Evolutionary conservation across 768 basidiomycete species (phyloP).

Genomic region (Collybiopsis luxurians): DNA sequence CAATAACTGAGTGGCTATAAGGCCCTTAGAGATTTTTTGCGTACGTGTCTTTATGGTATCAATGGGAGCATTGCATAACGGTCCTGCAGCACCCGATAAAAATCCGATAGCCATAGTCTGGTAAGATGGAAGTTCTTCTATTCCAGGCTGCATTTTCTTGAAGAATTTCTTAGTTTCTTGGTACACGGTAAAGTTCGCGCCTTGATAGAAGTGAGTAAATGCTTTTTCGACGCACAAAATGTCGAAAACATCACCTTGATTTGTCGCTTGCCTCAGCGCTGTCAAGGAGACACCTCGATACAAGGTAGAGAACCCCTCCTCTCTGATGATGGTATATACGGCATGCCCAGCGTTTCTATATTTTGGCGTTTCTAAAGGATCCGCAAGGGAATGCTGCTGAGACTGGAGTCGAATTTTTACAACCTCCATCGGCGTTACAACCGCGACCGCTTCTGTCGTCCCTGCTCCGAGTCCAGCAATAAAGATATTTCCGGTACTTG

Average conservation of each 20-base stretch:
- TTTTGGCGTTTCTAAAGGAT: slow-evolving; percentile 89
- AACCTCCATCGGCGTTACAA: slow-evolving; percentile 99
- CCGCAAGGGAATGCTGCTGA: slow-evolving; percentile 94
- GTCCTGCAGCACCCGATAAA: slow-evolving; percentile 96
- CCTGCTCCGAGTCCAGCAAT: slow-evolving; percentile 96
- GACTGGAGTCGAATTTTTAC: slow-evolving; percentile 98
- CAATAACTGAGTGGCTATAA: slow-evolving; percentile 1
- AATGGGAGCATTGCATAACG: slow-evolving; percentile 96
- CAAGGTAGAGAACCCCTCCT: slow-evolving; percentile 82
- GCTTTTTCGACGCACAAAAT: no score
- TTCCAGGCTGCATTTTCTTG: slow-evolving; percentile 73
- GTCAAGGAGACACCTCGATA: slow-evolving; percentile 95
- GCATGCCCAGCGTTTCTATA: slow-evolving; percentile 98
- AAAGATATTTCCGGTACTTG: slow-evolving; percentile 79
- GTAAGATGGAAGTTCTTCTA: slow-evolving; percentile 82
- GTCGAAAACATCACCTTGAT: slow-evolving; percentile 74
- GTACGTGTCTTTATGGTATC: slow-evolving; percentile 93
- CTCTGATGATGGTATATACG: slow-evolving; percentile 88
- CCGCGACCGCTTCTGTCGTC: slow-evolving; percentile 87
- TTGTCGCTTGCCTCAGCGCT: slow-evolving; percentile 94
- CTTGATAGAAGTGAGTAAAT: slow-evolving; percentile 30
- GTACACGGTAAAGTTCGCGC: slow-evolving; percentile 97
- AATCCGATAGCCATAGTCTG: slow-evolving; percentile 96
- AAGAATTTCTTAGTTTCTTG: slow-evolving; percentile 92
- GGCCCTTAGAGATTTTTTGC: slow-evolving; percentile 25